phyloP scores from a whole-genome alignment of 1,139 yeast species.

The Blastobotrys illinoisensis region DNA sequence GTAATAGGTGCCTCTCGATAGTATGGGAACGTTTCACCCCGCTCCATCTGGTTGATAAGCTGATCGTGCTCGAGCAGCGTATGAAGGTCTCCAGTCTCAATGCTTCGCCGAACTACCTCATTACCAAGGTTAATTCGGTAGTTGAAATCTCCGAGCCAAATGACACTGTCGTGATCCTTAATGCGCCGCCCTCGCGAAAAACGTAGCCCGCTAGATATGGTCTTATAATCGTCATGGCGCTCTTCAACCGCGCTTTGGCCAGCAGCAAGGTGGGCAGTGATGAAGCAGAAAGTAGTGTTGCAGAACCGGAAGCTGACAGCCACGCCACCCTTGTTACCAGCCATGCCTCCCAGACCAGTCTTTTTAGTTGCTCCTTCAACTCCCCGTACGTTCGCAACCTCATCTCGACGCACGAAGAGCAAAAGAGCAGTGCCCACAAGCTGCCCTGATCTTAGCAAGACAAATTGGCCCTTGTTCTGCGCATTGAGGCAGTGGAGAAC shows the following conservation, averaged over 20 bases:
- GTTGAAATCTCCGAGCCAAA: conserved; percentile 97
- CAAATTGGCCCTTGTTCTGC: conserved; percentile 46
- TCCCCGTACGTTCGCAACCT: conserved; percentile 59
- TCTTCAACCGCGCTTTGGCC: conserved; percentile 82
- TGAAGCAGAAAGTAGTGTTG: conserved; percentile 69
- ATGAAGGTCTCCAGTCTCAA: conserved; percentile 42
- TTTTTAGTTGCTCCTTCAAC: conserved; percentile 78
- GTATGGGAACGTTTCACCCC: conserved; percentile 82
- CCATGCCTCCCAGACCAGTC: conserved; percentile 87
- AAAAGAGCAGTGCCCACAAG: conserved; percentile 86
- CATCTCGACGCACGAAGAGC: conserved; percentile 60
- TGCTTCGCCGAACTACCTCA: conserved; percentile 61
- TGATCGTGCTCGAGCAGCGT: conserved; percentile 72
- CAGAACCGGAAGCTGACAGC: conserved; percentile 77
- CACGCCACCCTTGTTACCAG: conserved; percentile 90
- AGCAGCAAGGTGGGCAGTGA: conserved; percentile 95
- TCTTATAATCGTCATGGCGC: conserved; percentile 80
- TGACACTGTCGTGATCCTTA: conserved; percentile 74
- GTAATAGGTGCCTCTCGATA: conserved; percentile 74
- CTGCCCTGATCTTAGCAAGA: conserved; percentile 77
- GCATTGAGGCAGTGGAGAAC: conserved; percentile 54
- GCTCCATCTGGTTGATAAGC: conserved; percentile 69
- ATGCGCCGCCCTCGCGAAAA: conserved; percentile 67
- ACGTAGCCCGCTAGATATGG: conserved; percentile 69
- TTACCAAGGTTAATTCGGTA: conserved; percentile 73